Conservation (phyloP, 768 basidiomycete genomes). For the Pisolithus tinctorius region DNA sequence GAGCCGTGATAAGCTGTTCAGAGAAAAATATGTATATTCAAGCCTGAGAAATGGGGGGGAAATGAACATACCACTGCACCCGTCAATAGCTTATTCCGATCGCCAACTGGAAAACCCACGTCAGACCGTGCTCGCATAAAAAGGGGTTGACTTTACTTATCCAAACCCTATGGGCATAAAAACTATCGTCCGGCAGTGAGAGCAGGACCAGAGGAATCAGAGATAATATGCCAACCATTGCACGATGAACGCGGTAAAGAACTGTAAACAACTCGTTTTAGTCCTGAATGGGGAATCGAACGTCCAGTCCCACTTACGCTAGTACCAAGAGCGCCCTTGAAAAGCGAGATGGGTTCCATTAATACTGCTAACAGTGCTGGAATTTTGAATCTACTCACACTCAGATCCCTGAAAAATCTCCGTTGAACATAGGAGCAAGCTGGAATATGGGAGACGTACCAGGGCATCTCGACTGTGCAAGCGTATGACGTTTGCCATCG, state of each 20-base stretch:
- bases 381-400: not conserved
- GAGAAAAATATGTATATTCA: not conserved
- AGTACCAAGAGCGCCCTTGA: not conserved
- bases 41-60: not conserved
- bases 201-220: not conserved
- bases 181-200: constrained; percentile 9
- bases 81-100: constrained; percentile 10
- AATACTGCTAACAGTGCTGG: not conserved
- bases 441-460: not conserved
- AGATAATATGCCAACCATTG: constrained; percentile 7
- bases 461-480: not conserved
- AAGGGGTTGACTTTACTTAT: constrained; percentile 9
- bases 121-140: not conserved
- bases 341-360: not conserved
- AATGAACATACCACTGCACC: constrained; percentile 9
- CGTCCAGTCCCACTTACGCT: constrained; percentile 2
- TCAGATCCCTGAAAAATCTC: not conserved
- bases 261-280: constrained; percentile 5
- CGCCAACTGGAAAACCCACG: constrained; percentile 10
- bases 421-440: not conserved
- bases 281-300: not conserved
- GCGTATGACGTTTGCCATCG: not conserved
- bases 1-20: constrained; percentile 2
- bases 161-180: constrained; percentile 23
- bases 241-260: constrained; percentile 13